phyloP scores from a whole-genome alignment of 129 eudicot genomes.

The Helianthus tuberosus region DNA sequence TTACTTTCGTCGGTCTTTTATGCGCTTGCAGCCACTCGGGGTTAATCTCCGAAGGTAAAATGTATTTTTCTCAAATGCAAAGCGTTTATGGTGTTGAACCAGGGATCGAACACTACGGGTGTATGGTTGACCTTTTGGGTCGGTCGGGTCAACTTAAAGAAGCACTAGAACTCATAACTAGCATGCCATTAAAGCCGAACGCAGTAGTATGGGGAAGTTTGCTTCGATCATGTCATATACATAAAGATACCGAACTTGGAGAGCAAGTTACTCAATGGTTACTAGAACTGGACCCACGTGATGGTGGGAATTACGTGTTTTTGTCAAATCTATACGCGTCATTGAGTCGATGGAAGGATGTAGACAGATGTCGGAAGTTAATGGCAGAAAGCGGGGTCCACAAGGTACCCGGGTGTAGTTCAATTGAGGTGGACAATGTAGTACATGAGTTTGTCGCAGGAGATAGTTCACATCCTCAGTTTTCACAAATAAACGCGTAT shows the following conservation, averaged over 20 bases:
- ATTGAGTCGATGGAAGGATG: slow-evolving; percentile 54
- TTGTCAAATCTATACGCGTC: slow-evolving; percentile 58
- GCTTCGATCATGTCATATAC: slow-evolving; percentile 55
- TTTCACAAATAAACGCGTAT: slow-evolving; percentile 36
- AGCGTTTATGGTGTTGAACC: slow-evolving; percentile 48
- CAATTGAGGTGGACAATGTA: slow-evolving; percentile 52
- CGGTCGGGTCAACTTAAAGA: slow-evolving; percentile 57
- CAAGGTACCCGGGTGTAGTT: slow-evolving; percentile 62
- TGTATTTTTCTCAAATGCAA: slow-evolving; percentile 48
- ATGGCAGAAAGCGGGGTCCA: slow-evolving; percentile 48
- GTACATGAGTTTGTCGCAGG: slow-evolving; percentile 62
- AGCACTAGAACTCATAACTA: slow-evolving; percentile 48
- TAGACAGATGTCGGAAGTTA: slow-evolving; percentile 43
- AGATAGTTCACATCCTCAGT: slow-evolving; percentile 52
- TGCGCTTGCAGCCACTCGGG: slow-evolving; percentile 63
- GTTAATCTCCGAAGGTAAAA: slow-evolving; percentile 45
- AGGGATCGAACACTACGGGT: slow-evolving; percentile 54
- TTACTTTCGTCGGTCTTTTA: slow-evolving; percentile 53
- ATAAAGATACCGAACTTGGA: slow-evolving; percentile 39
- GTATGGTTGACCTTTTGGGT: slow-evolving; percentile 73
- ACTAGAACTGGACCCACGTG: slow-evolving; percentile 54
- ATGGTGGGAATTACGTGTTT: slow-evolving; percentile 63
- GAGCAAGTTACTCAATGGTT: slow-evolving; percentile 47
- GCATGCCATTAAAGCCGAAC: slow-evolving; percentile 56
- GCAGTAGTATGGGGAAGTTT: slow-evolving; percentile 63